phyloP scores from a whole-genome alignment of 2,329 filamentous ascomycete genomes.

The Alternaria sp. region DNA sequence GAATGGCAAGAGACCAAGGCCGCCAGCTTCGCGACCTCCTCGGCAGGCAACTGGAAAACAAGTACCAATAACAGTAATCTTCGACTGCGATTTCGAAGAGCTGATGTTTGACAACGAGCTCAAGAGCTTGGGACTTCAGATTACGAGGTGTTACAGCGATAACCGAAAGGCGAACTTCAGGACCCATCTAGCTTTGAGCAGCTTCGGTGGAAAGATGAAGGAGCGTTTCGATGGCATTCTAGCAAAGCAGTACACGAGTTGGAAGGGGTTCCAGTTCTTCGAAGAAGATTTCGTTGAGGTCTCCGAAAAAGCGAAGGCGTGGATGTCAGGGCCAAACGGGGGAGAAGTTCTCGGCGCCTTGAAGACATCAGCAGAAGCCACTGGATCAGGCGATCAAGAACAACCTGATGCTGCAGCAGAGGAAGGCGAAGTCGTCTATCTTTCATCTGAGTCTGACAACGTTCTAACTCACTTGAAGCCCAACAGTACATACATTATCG shows the following conservation, averaged over 20 bases:
- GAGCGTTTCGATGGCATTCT: constrained; percentile 81
- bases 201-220: constrained; percentile 76
- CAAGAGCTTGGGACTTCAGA: constrained; percentile 80
- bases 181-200: constrained; percentile 76
- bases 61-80: constrained; percentile 78
- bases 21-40: constrained; percentile 24
- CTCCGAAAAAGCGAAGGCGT: constrained; percentile 67
- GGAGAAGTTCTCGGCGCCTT: constrained; percentile 68
- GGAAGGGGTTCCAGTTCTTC: constrained; percentile 79
- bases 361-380: constrained; percentile 35
- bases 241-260: constrained; percentile 72
- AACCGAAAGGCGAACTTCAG: constrained; percentile 74
- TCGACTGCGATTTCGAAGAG: constrained; percentile 92
- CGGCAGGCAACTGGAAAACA: constrained; percentile 54
- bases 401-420: constrained; percentile 25
- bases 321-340: constrained; percentile 68
- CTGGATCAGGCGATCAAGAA: constrained; percentile 51
- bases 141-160: constrained; percentile 88
- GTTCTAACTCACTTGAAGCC: constrained; percentile 84
- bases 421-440: constrained; percentile 75
- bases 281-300: constrained; percentile 76
- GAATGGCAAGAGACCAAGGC: constrained; percentile 23
- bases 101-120: constrained; percentile 88
- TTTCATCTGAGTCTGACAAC: constrained; percentile 89
- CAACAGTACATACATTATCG: constrained; percentile 90